Base-by-base conservation (phyloP, 2,329 filamentous ascomycete species). In the Madurella mycetomatis region DNA sequence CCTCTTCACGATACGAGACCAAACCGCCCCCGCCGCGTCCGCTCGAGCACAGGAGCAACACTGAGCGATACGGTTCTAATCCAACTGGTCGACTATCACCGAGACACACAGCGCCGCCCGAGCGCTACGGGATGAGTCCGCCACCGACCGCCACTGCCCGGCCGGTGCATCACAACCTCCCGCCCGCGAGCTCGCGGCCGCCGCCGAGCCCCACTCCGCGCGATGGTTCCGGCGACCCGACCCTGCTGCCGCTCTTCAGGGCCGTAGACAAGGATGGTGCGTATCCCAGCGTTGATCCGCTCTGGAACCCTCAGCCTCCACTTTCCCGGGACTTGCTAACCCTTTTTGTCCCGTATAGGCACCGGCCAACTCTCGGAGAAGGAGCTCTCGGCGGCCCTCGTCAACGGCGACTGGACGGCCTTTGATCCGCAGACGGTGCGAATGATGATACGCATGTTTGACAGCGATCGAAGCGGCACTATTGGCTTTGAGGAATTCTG, bases 371-470 rank as follows among this genome's bases (percentile, higher is more conserved):
- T 99, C 45, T 91, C 88, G 2, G 92, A 96, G 72, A 79, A 80
- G 49, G 92, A 97, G 71, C 85, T 99, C 41, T 87, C 89, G 9
- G 86, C 88, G 1, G 94, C 94, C 17, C 84, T 99, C 5, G 92
- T 97, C 56, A 99, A 99, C 68, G 92, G 92, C 52, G 94, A 99
- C 77, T 96, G 90, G 83, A 90, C 90, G 1, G 65, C 90, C 4
- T 99, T 99, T 70, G 92, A 99, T 72, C 81, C 85, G 4, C 88
- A 96, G 65, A 99, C 94, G 1, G 92, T 97, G 61, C 87, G 87
- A 67, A 96, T 97, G 90, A 96, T 99, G 92, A 96, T 99, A 63
- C 88, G 92, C 68, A 97, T 99, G 94, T 99, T 99, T 73, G 92
- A 97, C 74, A 89, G 87, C 55, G 89, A 96, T 73, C 87, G 89